Conservation (phyloP, 2,329 filamentous ascomycete species). For the Shiraia bambusicola region DNA sequence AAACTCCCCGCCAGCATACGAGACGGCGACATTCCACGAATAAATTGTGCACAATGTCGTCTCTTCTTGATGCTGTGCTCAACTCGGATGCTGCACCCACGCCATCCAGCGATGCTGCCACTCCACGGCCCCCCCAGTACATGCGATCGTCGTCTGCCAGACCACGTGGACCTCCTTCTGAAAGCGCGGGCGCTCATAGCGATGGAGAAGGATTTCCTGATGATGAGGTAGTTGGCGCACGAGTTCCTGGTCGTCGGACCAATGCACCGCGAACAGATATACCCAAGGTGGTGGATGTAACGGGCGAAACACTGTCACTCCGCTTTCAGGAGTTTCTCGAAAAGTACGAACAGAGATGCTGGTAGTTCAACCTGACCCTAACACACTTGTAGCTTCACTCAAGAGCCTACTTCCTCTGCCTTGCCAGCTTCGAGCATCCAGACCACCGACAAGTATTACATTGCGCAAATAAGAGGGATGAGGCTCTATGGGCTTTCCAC, state of each 20-base stretch:
- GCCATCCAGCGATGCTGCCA: constrained; percentile 41
- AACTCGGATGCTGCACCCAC: constrained; percentile 49
- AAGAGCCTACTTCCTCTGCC: constrained; percentile 66
- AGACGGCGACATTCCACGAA: constrained; percentile 6
- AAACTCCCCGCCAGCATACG: constrained; percentile 3
- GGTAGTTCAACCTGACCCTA: constrained; percentile 5
- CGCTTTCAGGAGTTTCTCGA: constrained; percentile 81
- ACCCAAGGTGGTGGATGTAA: constrained; percentile 72
- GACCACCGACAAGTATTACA: constrained; percentile 79
- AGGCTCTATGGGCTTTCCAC: constrained; percentile 74
- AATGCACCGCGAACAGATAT: constrained; percentile 59
- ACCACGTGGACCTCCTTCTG: constrained; percentile 55
- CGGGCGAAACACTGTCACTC: constrained; percentile 72
- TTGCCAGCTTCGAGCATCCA: constrained; percentile 68
- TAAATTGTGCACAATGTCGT: constrained; percentile 49
- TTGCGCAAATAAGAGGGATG: constrained; percentile 80
- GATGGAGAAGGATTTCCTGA: constrained; percentile 62
- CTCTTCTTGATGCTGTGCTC: constrained; percentile 53
- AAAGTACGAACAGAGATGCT: constrained; percentile 53
- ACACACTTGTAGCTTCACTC: constrained; percentile 56
- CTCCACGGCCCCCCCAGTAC: constrained; percentile 42
- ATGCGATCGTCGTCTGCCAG: constrained; percentile 56
- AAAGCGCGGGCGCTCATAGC: constrained; percentile 54
- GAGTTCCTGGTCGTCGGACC: constrained; percentile 41
- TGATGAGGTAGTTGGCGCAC: constrained; percentile 60